phyloP scores from a whole-genome alignment of 31 red algal genomes.

The Asparagopsis taxiformis region DNA sequence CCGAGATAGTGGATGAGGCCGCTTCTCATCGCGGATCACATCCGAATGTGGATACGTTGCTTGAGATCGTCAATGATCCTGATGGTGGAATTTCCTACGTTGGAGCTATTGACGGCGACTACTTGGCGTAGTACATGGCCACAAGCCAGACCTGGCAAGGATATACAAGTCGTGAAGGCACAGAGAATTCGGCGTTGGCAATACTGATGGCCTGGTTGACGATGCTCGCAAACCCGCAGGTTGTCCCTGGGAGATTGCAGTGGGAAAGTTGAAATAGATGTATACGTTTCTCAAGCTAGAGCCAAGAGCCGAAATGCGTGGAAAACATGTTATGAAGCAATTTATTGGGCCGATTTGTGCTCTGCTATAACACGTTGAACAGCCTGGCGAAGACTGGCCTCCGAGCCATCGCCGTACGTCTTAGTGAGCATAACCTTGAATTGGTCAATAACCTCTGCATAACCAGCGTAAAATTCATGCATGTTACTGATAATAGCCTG shows the following conservation, averaged over 20 bases:
- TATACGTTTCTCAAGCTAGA: no score
- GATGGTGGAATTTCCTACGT: not conserved
- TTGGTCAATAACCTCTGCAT: conserved; percentile 26
- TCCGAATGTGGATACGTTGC: conserved; percentile 14
- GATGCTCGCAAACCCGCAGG: no score
- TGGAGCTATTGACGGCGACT: conserved; percentile 3
- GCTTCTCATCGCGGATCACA: not conserved
- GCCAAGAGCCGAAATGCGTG: no score
- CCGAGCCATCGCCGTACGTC: conserved; percentile 24
- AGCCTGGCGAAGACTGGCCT: conserved; percentile 15
- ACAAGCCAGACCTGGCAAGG: no score
- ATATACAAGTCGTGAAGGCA: no score
- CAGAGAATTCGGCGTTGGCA: no score
- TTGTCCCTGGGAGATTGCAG: no score
- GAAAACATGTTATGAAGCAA: not conserved
- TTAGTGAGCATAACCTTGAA: conserved; percentile 27
- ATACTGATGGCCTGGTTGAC: no score
- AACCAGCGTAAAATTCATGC: conserved; percentile 44
- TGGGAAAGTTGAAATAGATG: no score
- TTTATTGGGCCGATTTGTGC: conserved; percentile 9
- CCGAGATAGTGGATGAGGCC: conserved; percentile 10
- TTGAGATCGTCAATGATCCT: not conserved
- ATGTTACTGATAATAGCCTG: conserved; percentile 67
- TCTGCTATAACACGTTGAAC: conserved; percentile 26
- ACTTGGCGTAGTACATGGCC: no score